Base-by-base conservation (phyloP, 495 filamentous ascomycete genomes). In the Hypoxylon fragiforme region DNA sequence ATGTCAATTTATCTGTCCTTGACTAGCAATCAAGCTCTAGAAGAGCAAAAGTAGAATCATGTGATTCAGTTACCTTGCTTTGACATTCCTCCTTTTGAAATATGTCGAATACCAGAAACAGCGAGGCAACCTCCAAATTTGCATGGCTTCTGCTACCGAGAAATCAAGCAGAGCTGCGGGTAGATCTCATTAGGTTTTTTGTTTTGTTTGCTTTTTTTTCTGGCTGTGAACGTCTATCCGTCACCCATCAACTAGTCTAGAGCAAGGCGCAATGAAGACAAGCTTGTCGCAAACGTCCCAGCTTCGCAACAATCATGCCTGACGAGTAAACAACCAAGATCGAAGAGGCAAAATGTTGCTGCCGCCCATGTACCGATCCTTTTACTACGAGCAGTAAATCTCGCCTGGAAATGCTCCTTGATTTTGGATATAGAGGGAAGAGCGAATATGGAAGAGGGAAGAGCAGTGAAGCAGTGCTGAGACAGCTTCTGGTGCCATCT, bases 381-480 rank as follows among this genome's bases (percentile, higher is more conserved):
- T 18, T 51, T 42, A 39, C 34, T 44, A 62, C 42, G 24, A 13
- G 31, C 18, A 26, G 32, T 36, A 20, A 49, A 18, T 44, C 31
- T 38, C 39, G 51, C 44, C 38, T 48, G 18, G 38, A 31, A 41
- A 53, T 19, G 26, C 31, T 31, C 35, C 43, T 32, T 40, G 34
- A 21, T 20, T 26, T 46, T 50, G 52, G 38, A 37, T 42, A 57
- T 12, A 40, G 46, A 37, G 48, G 47, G 8, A 44, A 43, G 53
- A 37, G 48, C 42, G 8, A 44, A 43, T 53, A 41, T 51, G 44
- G 51, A 44, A 48, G 46, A 37, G 58, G 41, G 51, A 44, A 48
- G 50, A 35, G 49, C 16, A 59, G 31, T 32, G 20, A 47, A 38
- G 43, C 14, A 52, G 9, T 44, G 48, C 48, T n/a, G 39, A 43